Percentiles rank a stretch among this genome's conserved stretches.
These are phyloP conservation scores for Barnettozyma botsteinii DNA, from an alignment of 805 yeast species.

Conservation along the genomic window DNA sequence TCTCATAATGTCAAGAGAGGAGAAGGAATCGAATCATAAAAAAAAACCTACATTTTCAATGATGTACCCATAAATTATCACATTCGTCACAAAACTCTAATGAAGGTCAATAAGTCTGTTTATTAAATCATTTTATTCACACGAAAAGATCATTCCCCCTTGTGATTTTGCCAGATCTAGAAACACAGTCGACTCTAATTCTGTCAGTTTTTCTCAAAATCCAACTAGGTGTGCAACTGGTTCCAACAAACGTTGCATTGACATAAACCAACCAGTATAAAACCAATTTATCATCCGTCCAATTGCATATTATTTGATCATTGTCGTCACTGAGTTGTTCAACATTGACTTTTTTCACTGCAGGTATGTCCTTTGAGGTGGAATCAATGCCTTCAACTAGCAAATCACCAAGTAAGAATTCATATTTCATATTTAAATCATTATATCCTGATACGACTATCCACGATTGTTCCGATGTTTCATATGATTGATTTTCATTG, in stretches of 20 bases:
- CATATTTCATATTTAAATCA: slow-evolving; percentile 10
- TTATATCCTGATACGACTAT: slow-evolving; percentile 20
- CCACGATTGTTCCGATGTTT: slow-evolving; percentile 22
- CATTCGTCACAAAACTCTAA: background rate
- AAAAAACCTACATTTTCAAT: too few relatives aligned
- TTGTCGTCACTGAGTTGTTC: slow-evolving; percentile 3
- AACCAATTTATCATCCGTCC: slow-evolving; percentile 18
- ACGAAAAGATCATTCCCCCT: slow-evolving; percentile 18
- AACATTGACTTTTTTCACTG: slow-evolving; percentile 5
- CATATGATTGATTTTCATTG: background rate
- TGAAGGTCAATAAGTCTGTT: background rate
- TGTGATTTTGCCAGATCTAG: slow-evolving; percentile 18
- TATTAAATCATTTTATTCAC: background rate
- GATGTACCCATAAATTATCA: too few relatives aligned
- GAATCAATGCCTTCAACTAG: slow-evolving; percentile 12
- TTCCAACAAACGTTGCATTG: slow-evolving; percentile 27
- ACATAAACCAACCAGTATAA: slow-evolving; percentile 29
- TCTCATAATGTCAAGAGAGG: too few relatives aligned
- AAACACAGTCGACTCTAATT: slow-evolving; percentile 19
- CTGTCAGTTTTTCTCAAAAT: slow-evolving; percentile 12
- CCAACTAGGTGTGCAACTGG: slow-evolving; percentile 9
- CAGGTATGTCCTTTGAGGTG: background rate
- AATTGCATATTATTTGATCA: slow-evolving; percentile 22
- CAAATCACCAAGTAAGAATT: slow-evolving; percentile 24
- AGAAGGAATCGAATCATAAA: too few relatives aligned